Evolutionary conservation across 371 early-diverging fungal species (phyloP).

Genomic region (Amoeboaphelidium protococcarum): DNA sequence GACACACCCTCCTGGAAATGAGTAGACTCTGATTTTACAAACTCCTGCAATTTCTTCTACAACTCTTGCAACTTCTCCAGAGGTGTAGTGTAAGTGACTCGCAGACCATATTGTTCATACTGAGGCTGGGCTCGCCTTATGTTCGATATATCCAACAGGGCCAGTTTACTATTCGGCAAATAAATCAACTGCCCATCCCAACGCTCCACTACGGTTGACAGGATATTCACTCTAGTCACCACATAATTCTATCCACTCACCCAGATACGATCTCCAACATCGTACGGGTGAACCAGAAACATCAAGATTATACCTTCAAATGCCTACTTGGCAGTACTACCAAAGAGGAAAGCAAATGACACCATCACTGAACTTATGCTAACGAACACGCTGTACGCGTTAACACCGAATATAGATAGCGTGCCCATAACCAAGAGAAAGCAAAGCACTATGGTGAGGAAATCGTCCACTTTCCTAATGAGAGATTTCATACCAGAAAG

Average conservation of each 20-base stretch:
- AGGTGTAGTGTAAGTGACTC: not conserved
- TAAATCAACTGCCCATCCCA: not conserved
- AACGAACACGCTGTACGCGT: not conserved
- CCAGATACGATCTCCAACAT: conserved; percentile 3
- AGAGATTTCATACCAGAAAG: not conserved
- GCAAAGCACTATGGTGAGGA: not conserved
- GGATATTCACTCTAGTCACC: not conserved
- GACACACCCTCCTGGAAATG: not conserved
- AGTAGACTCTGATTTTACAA: not conserved
- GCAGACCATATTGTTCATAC: not conserved
- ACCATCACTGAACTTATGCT: conserved; percentile 1
- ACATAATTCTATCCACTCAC: not conserved
- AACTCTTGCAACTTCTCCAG: not conserved
- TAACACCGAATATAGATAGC: not conserved
- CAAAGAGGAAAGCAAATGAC: conserved; percentile 8
- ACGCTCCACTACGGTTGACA: not conserved
- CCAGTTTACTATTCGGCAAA: not conserved
- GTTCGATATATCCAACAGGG: not conserved
- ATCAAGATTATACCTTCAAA: conserved; percentile 43
- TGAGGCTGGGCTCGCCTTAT: not conserved
- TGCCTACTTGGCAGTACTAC: conserved; percentile 24
- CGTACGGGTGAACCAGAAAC: conserved; percentile 34
- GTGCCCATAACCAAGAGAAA: not conserved
- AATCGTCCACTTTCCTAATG: not conserved
- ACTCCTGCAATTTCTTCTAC: not conserved